Evolutionary conservation across 306 rosid genomes (phyloP).

Genomic region (Acacia acuminata): DNA sequence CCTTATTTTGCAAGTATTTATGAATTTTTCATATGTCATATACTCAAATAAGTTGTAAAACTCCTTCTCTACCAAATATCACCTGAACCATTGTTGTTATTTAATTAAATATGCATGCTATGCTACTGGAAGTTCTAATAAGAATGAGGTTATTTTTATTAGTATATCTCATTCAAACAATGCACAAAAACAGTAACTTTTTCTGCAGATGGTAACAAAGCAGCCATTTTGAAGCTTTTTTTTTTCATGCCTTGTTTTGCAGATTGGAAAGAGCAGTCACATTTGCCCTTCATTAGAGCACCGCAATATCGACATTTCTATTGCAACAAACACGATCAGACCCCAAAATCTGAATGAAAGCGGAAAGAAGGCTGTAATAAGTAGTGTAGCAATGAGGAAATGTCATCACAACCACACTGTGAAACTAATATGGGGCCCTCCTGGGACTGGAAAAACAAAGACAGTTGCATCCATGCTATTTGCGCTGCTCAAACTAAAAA

Average conservation of each 20-base stretch:
- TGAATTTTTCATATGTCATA: not conserved
- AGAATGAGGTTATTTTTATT: not conserved
- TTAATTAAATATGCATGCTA: not conserved
- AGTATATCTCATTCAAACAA: not conserved
- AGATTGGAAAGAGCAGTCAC: slow-evolving; percentile 41
- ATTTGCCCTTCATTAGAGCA: slow-evolving; percentile 13
- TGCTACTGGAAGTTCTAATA: not conserved
- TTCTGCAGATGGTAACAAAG: not conserved
- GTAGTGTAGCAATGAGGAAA: slow-evolving; percentile 37
- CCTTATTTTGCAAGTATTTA: too few relatives aligned
- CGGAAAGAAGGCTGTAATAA: slow-evolving; percentile 44
- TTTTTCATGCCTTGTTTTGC: slow-evolving; percentile 10
- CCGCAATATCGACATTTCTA: not conserved
- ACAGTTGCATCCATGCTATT: slow-evolving; percentile 44
- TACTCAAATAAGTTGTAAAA: not conserved
- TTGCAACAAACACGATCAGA: not conserved
- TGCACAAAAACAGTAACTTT: not conserved
- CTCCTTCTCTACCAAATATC: not conserved
- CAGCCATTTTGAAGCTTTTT: not conserved
- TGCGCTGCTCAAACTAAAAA: slow-evolving; percentile 33
- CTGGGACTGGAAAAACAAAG: slow-evolving; percentile 66
- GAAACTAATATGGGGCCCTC: slow-evolving; percentile 72
- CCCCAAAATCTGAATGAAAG: slow-evolving; percentile 47
- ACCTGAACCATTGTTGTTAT: not conserved
- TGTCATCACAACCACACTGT: slow-evolving; percentile 35